Conservation (phyloP, 1,284 basidiomycete species). For the Entoloma clypeatum region DNA sequence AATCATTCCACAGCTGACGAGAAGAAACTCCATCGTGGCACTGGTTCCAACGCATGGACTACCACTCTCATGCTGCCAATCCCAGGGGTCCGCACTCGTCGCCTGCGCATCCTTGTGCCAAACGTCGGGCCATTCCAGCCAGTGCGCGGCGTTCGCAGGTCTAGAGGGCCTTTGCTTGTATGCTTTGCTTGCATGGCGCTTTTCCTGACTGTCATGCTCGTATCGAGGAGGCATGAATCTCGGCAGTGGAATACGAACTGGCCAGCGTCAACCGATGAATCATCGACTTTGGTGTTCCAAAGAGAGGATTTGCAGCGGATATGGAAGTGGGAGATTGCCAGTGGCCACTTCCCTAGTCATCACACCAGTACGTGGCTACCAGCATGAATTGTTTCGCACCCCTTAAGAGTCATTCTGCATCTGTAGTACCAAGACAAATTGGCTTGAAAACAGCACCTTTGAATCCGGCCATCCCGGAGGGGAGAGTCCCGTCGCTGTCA, state of each 20-base stretch:
- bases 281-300: slow-evolving; percentile 60
- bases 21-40: slow-evolving; percentile 35
- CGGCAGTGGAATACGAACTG: slow-evolving; percentile 39
- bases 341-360: slow-evolving; percentile 68
- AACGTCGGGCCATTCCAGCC: slow-evolving; percentile 44
- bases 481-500: slow-evolving; percentile 30
- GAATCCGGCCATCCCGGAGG: slow-evolving; percentile 54
- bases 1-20: slow-evolving; percentile 37
- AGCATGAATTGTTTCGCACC: slow-evolving; percentile 2
- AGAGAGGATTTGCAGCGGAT: slow-evolving; percentile 62
- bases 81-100: slow-evolving; percentile 43
- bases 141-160: slow-evolving; percentile 39
- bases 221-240: slow-evolving; percentile 36
- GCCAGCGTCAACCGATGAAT: slow-evolving; percentile 43
- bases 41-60: slow-evolving; percentile 34
- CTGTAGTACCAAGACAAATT: slow-evolving; percentile 52
- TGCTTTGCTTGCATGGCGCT: slow-evolving; percentile 38
- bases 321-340: slow-evolving; percentile 77
- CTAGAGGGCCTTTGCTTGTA: slow-evolving; percentile 37
- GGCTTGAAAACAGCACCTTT: slow-evolving; percentile 42
- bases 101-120: slow-evolving; percentile 48
- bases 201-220: slow-evolving; percentile 41
- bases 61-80: slow-evolving; percentile 44
- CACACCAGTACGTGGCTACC: slow-evolving; percentile 43
- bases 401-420: slow-evolving; percentile 2